Conservation (phyloP, 345 rosid genomes). For the Brassica napus region Da-Ae NC_063440.1:11129001-11129500, state of each 20-base stretch:
- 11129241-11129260: conserved; percentile 47
- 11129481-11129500: background rate
- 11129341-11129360: conserved; percentile 72
- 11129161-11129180: conserved; percentile 64
- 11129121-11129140: conserved; percentile 36
- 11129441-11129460: conserved; percentile 73
- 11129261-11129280: conserved; percentile 66
- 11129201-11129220: conserved; percentile 51
- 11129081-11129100: conserved; percentile 32
- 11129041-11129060: conserved; percentile 31
- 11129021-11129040: conserved; percentile 47
- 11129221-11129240: conserved; percentile 38
- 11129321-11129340: conserved; percentile 67
- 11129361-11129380: conserved; percentile 80
- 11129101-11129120: conserved; percentile 34
- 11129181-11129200: conserved; percentile 54
- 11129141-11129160: conserved; percentile 38
- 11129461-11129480: conserved; percentile 5
- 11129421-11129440: conserved; percentile 87
- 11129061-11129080: conserved; percentile 20
- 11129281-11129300: conserved; percentile 48
- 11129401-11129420: conserved; percentile 63
- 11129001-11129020: conserved; percentile 58
- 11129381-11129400: conserved; percentile 73
- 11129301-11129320: conserved; percentile 72